Base-by-base conservation (phyloP, 805 yeast genomes). In the Ogataea methylovora region DNA sequence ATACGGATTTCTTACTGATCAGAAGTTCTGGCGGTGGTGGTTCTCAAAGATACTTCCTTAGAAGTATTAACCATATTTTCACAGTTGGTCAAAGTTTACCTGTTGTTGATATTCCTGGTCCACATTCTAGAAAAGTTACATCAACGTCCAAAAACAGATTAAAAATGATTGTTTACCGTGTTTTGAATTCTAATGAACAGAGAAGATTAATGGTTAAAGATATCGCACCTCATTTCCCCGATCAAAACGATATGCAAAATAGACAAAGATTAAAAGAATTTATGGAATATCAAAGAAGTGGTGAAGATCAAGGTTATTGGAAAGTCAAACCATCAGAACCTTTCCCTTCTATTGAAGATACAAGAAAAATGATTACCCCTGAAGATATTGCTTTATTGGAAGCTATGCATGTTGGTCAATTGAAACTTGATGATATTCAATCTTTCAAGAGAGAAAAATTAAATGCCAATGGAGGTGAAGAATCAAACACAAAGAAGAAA, bases 231-330 rank as follows among this genome's bases (percentile, higher is more conserved):
- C 97, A 90, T 63, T 92, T 92, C 53, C 97, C 98, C 0, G 97
- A 87, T 46, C 97, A 88, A 57, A 88, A 84, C 51, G 97, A 92
- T 51, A 88, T 90, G 85, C 98, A 92, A 56, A 90, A 86, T 53
- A 73, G 98, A 48, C 97, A 90, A 60, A 70, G 96, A 41, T 69
- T 92, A 37, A 92, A 92, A 57, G 98, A 92, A 60, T 92, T 92
- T 48, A 92, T 92, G 98, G 97, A 88, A 49, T 92, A 84, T 49
- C 97, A 90, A 60, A 69, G 97, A 47, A 77, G 81, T 25, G 97
- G 97, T 10, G 85, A 81, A 7, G 97, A 88, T 56, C 95, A 87
- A 46, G 96, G 97, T 1, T 83, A 65, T 49, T 92, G 98, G 98
- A 90, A 87, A 51, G 67, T 92, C 38, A 85, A 85, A 49, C 61